A percentile compares a stretch with the other conserved stretches of the same genome.
phyloP scores from a whole-genome alignment of 192 early-diverging fungal genomes.

The Coemansia sp. region DNA sequence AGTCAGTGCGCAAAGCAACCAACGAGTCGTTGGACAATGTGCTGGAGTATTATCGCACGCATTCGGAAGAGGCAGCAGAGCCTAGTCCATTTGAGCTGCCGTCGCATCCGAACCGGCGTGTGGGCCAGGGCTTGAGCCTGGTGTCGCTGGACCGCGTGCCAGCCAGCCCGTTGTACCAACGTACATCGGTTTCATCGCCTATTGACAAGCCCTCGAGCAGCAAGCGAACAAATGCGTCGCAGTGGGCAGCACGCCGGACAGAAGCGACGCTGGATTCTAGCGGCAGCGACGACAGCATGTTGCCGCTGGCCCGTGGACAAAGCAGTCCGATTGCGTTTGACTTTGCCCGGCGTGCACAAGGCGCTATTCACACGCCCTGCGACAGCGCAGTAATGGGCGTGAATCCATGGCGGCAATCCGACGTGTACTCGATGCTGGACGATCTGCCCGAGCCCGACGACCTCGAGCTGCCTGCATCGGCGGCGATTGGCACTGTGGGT shows the following conservation, averaged over 20 bases:
- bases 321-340: constrained; percentile 2
- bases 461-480: constrained; percentile 36
- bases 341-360: background rate
- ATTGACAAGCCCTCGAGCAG: constrained; percentile 11
- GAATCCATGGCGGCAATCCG: background rate
- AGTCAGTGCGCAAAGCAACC: constrained; percentile 36
- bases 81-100: constrained; percentile 5
- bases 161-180: constrained; percentile 25
- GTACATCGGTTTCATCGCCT: constrained; percentile 44
- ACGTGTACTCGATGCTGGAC: constrained; percentile 28
- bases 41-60: constrained; percentile 47
- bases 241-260: background rate
- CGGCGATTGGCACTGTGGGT: constrained; percentile 5
- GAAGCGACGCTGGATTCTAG: background rate
- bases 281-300: background rate
- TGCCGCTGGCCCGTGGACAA: background rate
- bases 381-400: background rate
- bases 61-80: constrained; percentile 5
- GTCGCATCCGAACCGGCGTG: constrained; percentile 1
- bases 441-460: constrained; percentile 39
- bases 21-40: constrained; percentile 52
- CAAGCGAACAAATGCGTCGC: background rate
- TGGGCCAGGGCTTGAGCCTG: constrained; percentile 7
- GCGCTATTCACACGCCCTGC: background rate
- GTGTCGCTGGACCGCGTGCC: constrained; percentile 16